phyloP scores from a whole-genome alignment of 495 filamentous ascomycete species.

The Hypoxylon subgilvum region DNA sequence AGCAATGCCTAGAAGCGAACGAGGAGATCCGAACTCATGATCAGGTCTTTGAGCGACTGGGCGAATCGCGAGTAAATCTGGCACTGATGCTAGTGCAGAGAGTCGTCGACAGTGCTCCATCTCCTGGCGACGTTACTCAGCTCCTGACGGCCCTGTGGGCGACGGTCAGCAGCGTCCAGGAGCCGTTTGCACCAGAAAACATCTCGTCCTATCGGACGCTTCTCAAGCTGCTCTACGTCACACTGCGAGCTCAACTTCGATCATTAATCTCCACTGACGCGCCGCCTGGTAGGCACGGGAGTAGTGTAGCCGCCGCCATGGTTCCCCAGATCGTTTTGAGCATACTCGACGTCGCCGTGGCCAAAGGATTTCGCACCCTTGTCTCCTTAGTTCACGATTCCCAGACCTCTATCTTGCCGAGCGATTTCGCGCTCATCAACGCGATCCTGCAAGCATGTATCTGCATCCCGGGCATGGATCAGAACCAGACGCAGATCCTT shows the following conservation, averaged over 20 bases:
- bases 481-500: conserved; percentile 67
- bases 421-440: conserved; percentile 88
- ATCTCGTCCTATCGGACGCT: conserved; percentile 80
- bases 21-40: conserved; percentile 68
- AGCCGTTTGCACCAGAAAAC: conserved; percentile 67
- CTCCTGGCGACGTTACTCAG: conserved; percentile 63
- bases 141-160: conserved; percentile 72
- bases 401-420: conserved; percentile 53
- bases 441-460: conserved; percentile 83
- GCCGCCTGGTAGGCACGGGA: conserved; percentile 45
- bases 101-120: conserved; percentile 67
- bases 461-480: conserved; percentile 68
- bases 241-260: conserved; percentile 63
- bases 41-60: conserved; percentile 72
- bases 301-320: conserved; percentile 43
- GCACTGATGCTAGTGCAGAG: conserved; percentile 77
- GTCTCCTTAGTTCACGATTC: conserved; percentile 73
- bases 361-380: conserved; percentile 77
- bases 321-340: conserved; percentile 66
- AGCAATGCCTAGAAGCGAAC: conserved; percentile 75
- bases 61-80: conserved; percentile 74
- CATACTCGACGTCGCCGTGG: conserved; percentile 77
- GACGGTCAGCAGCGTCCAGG: conserved; percentile 65
- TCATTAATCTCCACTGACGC: conserved; percentile 28
- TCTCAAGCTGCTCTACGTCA: conserved; percentile 82